Base-by-base conservation (phyloP, 768 basidiomycete genomes). In the Boletus speciosus region DNA sequence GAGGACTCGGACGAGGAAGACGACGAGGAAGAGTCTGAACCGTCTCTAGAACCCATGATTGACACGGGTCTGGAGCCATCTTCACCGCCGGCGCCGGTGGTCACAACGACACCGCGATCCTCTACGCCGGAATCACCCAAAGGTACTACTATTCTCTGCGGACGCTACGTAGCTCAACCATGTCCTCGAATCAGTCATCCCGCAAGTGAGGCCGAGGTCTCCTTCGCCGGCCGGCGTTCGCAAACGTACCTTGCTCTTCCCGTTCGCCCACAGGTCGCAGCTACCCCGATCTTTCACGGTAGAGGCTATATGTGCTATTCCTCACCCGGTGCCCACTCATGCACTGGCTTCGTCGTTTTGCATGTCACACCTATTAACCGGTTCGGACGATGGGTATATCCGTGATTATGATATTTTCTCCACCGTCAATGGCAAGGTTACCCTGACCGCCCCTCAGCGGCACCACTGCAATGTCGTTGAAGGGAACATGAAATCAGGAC, bases 381-480 rank as follows among this genome's bases (percentile, higher is more conserved):
- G 94, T 35, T 91, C 90, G 12, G 89, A 96, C 60, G 94, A 98
- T 67, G 95, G 94, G 9, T 94, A 92, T 61, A 88, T 98, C 41
- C 83, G 94, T 36, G 82, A 91, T 73, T 98, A 95, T 72, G 93
- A 98, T 69, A 82, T 96, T 45, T 97, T 92, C 71, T 68, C 87
- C 38, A 84, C 90, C 37, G 86, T 93, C 38, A 98, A 98, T 67
- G 85, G 93, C 52, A 90, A 90, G 66, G 82, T 82, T 35, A 86
- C 91, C 62, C 78, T 97, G 59, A 93, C 88, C 23, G 89, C 92
- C 16, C 92, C 91, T 42, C 93, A 95, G 67, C 77, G 92, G 52
- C 86, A 89, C 55, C 90, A 94, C 59, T 90, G 90, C 43, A 89
- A 90, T 50, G 85, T 97, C 25, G 93, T 95, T 11, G 94, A 96